Evolutionary conservation across 2,329 filamentous ascomycete genomes (phyloP), one percentile per base, ranked within the genome.

Genomic region (Penicillium sp.): DNA sequence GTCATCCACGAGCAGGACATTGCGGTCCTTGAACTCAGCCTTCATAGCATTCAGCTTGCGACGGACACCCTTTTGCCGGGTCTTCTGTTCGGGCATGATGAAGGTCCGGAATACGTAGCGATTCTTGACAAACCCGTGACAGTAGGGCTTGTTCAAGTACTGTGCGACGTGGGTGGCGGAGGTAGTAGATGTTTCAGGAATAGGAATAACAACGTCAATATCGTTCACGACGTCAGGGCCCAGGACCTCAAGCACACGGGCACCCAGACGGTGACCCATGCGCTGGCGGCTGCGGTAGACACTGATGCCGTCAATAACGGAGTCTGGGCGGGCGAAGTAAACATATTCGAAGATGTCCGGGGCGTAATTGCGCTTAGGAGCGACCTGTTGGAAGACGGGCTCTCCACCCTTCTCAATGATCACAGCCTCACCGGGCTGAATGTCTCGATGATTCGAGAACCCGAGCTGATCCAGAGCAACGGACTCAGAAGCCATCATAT

Each of bases 401-500:
- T 75, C 72, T 34, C 78, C 75, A 27, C 87, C 87, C 69, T 94
- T 94, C 57, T 84, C 75, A 48, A 94, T 83, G 58, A 94, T 88
- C 47, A 94, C 87, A 2, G 87, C 88, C 68, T 94, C 79, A 15
- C 90, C 89, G 0, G 89, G 88, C 38, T 83, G 69, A 49, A 95
- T 86, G 58, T 95, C 86, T 26, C 76, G 68, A 54, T 94, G 83
- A 58, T 88, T 75, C 21, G 67, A 73, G 70, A 93, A 94, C 11
- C 87, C 87, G 33, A 91, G 81, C 63, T 94, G 87, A 31, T 78
- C 78, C 32, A 95, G 72, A 7, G 88, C 89, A 34, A 95, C 82
- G 7, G 85, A 91, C 67, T 95, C 89, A 0, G 88, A 94, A 1
- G 88, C 87, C 73, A 95, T 80, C 78, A 95, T 88, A 71, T 94